Conservation (phyloP, 768 basidiomycete species). For the Lactarius hengduanensis region DNA sequence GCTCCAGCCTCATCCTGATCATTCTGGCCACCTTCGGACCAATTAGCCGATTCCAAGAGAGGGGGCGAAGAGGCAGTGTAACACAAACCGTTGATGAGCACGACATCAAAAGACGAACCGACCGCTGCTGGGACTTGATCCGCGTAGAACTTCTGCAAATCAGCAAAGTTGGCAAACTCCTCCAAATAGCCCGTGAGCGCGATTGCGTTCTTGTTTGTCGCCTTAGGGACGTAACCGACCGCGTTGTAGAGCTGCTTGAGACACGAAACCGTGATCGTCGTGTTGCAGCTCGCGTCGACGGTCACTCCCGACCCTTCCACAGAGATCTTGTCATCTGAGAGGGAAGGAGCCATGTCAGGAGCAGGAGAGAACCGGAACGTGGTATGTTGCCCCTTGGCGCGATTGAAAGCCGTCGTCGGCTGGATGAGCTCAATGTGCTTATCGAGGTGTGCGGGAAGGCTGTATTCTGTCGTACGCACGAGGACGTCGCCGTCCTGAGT, state of each 20-base stretch:
- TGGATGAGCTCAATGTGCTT: conserved; percentile 61
- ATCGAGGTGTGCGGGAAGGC: conserved; percentile 52
- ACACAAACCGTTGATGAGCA: conserved; percentile 56
- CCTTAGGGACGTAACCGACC: conserved; percentile 32
- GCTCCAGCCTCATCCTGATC: conserved; percentile 55
- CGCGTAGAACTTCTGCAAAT: conserved; percentile 37
- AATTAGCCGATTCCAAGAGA: neutral
- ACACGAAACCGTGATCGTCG: conserved; percentile 38
- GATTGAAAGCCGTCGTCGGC: conserved; percentile 63
- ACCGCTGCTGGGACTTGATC: conserved; percentile 36
- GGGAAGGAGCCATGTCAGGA: neutral
- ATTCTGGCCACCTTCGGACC: conserved; percentile 50
- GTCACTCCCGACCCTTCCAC: conserved; percentile 3
- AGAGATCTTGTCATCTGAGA: conserved; percentile 1
- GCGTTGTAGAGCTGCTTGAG: conserved; percentile 39
- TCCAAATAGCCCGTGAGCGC: conserved; percentile 39
- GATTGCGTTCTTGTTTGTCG: conserved; percentile 35
- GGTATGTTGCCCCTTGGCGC: conserved; percentile 41
- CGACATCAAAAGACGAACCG: conserved; percentile 48
- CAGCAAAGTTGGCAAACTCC: conserved; percentile 35
- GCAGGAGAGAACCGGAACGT: conserved; percentile 35
- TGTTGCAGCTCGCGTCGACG: conserved; percentile 38
- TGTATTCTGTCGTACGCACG: conserved; percentile 59
- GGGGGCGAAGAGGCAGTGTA: neutral
- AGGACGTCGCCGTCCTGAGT: conserved; percentile 48